These are phyloP conservation scores for Sphaerulina musiva DNA, from an alignment of 2,329 filamentous ascomycete genomes.

Conservation along the genomic window DNA sequence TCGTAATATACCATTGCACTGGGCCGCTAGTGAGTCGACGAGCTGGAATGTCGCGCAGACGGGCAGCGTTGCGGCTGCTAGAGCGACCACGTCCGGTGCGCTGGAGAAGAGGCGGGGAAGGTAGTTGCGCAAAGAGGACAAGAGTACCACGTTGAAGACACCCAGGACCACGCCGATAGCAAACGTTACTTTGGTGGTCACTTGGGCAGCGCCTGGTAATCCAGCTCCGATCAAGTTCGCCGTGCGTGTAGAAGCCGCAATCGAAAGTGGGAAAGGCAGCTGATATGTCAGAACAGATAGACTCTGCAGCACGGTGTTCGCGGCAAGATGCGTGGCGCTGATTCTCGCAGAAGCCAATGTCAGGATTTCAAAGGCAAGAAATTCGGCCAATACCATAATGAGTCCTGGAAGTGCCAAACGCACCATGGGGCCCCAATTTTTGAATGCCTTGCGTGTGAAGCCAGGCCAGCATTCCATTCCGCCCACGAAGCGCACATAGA, in stretches of 20 bases:
- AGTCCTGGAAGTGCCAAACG: constrained; percentile 80
- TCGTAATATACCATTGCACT: constrained; percentile 76
- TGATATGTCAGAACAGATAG: constrained; percentile 78
- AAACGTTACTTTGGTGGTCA: constrained; percentile 70
- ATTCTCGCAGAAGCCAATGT: constrained; percentile 78
- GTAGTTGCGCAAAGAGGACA: constrained; percentile 61
- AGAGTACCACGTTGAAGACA: constrained; percentile 66
- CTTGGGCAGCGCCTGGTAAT: constrained; percentile 71
- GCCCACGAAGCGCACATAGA: constrained; percentile 66
- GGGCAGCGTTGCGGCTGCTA: constrained; percentile 64
- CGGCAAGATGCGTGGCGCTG: constrained; percentile 71
- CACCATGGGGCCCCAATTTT: constrained; percentile 80
- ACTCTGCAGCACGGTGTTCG: constrained; percentile 77
- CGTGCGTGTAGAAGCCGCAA: constrained; percentile 79
- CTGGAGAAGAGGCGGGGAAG: constrained; percentile 72
- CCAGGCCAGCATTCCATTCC: constrained; percentile 76
- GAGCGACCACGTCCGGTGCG: constrained; percentile 58
- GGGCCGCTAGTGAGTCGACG: constrained; percentile 72
- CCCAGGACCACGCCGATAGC: constrained; percentile 64
- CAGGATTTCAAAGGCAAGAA: constrained; percentile 76
- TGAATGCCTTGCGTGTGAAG: constrained; percentile 61
- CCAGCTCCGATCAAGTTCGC: constrained; percentile 89
- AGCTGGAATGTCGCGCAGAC: constrained; percentile 84
- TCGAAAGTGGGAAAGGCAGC: constrained; percentile 83
- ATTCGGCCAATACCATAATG: constrained; percentile 91